Evolutionary conservation across 2,329 filamentous ascomycete genomes (phyloP), one percentile per base, ranked within the genome.

Genomic region (Claviceps quebecensis): DNA sequence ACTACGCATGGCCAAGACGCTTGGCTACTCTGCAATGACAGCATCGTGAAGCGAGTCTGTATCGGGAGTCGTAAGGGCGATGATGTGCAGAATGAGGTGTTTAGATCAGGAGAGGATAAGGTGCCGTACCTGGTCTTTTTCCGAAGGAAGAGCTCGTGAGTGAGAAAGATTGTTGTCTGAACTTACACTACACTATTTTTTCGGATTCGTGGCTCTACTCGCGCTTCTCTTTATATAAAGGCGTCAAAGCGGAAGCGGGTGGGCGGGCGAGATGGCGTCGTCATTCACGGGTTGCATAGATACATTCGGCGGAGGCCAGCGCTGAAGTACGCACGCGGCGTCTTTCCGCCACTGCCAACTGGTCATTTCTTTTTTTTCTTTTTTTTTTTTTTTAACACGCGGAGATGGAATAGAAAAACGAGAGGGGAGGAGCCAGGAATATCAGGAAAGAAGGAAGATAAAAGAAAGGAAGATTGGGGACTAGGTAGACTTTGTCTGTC

Each of bases 21-120:
- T 22, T 80, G 77, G 77, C 68, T 70, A 54, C 59, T 65, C 53
- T 76, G 72, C 58, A 72, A 78, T 54, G 77, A 81, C 56, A 58
- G 59, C 16, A 52, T 53, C 1, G 67, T 75, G 5, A 65, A 59
- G 11, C 64, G 65, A 49, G 65, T 73, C n/a, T 67, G 67, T 48
- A 69, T 74, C 47, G 70, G 68, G 17, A 63, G 63, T 16, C 63
- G 63, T 4, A 61, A 59, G 23, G 56, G 56, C 4, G 58, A 63
- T 29, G 69, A 72, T 51, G 52, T 65, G 16, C 65, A 66, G 45
- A 61, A 67, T 40, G 58, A 64, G 3, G 64, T 74, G 11, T 72
- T 72, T 54, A 64, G 68, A 56, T 60, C 61, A 11, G 63, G 63
- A 8, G 55, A 59, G 22, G 63, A 66, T 17, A 58, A 63, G n/a